Evolutionary conservation across 2,329 filamentous ascomycete species (phyloP), one percentile per base, ranked within the genome.

Genomic region (Sporothrix brunneoviolacea): DNA sequence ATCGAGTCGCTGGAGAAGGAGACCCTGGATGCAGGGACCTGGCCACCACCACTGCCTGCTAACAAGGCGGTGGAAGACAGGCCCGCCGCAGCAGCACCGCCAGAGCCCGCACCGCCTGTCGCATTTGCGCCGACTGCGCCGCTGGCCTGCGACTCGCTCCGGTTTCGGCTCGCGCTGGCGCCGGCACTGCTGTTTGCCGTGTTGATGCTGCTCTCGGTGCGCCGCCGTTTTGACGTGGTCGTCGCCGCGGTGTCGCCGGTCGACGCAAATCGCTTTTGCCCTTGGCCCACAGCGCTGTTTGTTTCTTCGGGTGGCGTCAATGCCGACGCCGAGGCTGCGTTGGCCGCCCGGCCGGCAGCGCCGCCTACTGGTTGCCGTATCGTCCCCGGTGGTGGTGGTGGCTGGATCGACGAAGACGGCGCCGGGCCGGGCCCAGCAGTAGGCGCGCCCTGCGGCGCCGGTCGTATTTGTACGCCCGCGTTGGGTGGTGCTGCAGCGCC

Each of bases 301-400:
- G 40, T 68, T 55, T 81, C 78, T 41, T 81, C 77, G 3, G 77
- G 76, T 0, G 77, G 77, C 2, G 78, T 80, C 24, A 80, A 68
- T 2, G 73, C 76, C 36, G 66, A 73, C 4, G 66, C 65, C 30
- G 46, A 46, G 13, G 38, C 33, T 7, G 27, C 35, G 30, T 49
- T 48, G 28, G 19, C 33, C 8, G 18, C 24, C 13, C 43, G 44
- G 39, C 45, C 41, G 21, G 37, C 43, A 16, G 52, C 22, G 13
- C 16, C 39, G 39, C 27, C 46, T 24, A 18, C 37, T 48, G 46
- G 30, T 16, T 52, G 48, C 4, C 51, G 54, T 8, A 39, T 12
- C 27, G 16, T 24, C 13, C 35, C 36, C 28, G 44, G 22, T 8
- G 45, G n/a, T 6, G 27, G 36, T 18, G 45, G 45, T 33, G 28